phyloP scores from a whole-genome alignment of 1,284 basidiomycete genomes.

The Omphalotus olearius region DNA sequence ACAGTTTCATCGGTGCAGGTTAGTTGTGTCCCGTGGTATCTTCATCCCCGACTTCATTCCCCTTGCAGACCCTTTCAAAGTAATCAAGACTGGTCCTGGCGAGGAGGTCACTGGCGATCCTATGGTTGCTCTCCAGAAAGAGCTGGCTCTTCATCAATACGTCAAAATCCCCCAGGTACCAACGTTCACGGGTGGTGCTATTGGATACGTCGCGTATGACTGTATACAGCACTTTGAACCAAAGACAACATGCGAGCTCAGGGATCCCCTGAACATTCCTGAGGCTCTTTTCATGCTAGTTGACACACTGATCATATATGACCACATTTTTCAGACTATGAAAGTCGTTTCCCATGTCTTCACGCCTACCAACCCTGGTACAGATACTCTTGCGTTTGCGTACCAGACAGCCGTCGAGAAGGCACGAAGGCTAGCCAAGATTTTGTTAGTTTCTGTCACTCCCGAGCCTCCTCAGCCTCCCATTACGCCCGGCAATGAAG shows the following conservation, averaged over 20 bases:
- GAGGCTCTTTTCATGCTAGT: slow-evolving; percentile 97
- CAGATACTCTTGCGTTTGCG: slow-evolving; percentile 66
- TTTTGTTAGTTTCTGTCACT: slow-evolving; percentile 53
- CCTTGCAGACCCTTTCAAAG: slow-evolving; percentile 81
- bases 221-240: slow-evolving; percentile 97
- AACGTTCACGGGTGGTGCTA: slow-evolving; percentile 96
- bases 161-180: slow-evolving; percentile 88
- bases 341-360: slow-evolving; percentile 97
- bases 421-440: slow-evolving; percentile 69
- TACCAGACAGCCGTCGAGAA: slow-evolving; percentile 83
- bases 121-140: slow-evolving; percentile 78
- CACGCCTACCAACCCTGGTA: slow-evolving; percentile 63
- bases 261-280: slow-evolving; percentile 81
- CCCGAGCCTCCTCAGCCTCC: slow-evolving; percentile 67
- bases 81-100: slow-evolving; percentile 84
- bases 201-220: slow-evolving; percentile 97
- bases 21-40: slow-evolving; percentile 24
- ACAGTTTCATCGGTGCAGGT: slow-evolving; percentile 96
- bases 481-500: slow-evolving; percentile 67
- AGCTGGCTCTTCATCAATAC: slow-evolving; percentile 86
- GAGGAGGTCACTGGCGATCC: slow-evolving; percentile 89
- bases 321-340: slow-evolving; percentile 93
- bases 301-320: slow-evolving; percentile 93
- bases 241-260: slow-evolving; percentile 72
- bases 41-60: slow-evolving; percentile 1